Percentiles rank a stretch among this genome's conserved stretches.
phyloP scores from a whole-genome alignment of 2,329 filamentous ascomycete species.

The Thyridium curvatum region DNA sequence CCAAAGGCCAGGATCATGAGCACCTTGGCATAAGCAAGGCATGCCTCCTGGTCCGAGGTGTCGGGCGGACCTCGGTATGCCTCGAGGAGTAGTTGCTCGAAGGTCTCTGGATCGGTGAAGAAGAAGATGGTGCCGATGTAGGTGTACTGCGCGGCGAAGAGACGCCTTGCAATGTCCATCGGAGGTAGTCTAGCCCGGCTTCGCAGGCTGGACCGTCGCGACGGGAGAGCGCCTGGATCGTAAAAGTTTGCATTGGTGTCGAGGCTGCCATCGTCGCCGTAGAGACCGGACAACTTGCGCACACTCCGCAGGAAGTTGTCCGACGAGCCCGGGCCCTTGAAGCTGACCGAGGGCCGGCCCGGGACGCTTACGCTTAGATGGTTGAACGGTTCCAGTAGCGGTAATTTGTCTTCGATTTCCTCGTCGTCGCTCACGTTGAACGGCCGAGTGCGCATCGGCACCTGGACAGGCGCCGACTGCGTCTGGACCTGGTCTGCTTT shows the following conservation, averaged over 20 bases:
- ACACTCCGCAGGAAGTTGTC: slow-evolving; percentile 31
- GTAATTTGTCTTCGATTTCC: slow-evolving; percentile 22
- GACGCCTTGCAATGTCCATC: slow-evolving; percentile 40
- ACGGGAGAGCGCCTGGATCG: slow-evolving; percentile 24
- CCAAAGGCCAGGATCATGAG: slow-evolving; percentile 48
- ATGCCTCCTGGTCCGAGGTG: slow-evolving; percentile 35
- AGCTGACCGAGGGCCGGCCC: slow-evolving; percentile 9
- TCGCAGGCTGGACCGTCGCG: slow-evolving; percentile 15
- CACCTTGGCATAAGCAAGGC: slow-evolving; percentile 43
- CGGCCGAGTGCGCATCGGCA: background rate
- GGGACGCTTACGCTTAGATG: slow-evolving; percentile 23
- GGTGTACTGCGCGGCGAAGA: slow-evolving; percentile 45
- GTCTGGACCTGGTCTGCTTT: background rate
- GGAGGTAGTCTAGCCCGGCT: slow-evolving; percentile 36
- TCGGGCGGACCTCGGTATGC: slow-evolving; percentile 37
- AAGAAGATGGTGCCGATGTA: slow-evolving; percentile 54
- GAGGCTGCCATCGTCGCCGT: slow-evolving; percentile 21
- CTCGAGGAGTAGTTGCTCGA: slow-evolving; percentile 35
- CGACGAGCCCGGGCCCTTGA: slow-evolving; percentile 29
- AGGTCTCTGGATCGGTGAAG: slow-evolving; percentile 38
- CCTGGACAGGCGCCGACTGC: background rate
- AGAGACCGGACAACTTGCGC: slow-evolving; percentile 24
- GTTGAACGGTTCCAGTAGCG: slow-evolving; percentile 25
- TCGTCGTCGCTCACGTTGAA: slow-evolving; percentile 18
- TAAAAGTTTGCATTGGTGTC: slow-evolving; percentile 24